Conservation (phyloP, 2,329 filamentous ascomycete species). For the Diplodia sapinea region DNA sequence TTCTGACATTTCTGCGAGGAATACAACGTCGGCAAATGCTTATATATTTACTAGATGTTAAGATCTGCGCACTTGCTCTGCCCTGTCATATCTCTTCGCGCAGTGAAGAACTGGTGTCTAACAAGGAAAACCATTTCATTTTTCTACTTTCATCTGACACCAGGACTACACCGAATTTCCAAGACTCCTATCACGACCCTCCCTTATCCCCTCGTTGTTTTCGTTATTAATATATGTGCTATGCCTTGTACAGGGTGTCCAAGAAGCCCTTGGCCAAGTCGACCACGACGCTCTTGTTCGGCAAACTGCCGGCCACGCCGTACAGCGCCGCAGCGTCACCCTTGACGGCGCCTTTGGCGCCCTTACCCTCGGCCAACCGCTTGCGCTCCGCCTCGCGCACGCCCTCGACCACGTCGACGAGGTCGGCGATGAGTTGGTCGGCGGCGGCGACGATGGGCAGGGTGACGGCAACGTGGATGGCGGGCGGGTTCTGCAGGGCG, state of each 20-base stretch:
- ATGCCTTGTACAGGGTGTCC: conserved; percentile 90
- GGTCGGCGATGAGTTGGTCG: conserved; percentile 77
- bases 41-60: background rate
- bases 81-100: background rate
- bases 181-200: background rate
- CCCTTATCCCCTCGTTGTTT: background rate
- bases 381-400: conserved; percentile 83
- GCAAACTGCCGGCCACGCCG: conserved; percentile 90
- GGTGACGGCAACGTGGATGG: conserved; percentile 93
- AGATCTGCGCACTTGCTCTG: background rate
- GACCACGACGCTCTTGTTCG: conserved; percentile 93
- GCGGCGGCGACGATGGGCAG: conserved; percentile 81
- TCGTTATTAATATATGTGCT: conserved; percentile 33
- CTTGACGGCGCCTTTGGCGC: conserved; percentile 61
- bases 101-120: background rate
- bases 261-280: conserved; percentile 90
- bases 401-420: conserved; percentile 64
- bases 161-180: background rate
- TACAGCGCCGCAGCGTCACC: conserved; percentile 89
- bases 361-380: conserved; percentile 71
- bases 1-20: background rate
- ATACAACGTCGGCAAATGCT: background rate
- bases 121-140: background rate
- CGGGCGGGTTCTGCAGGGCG: conserved; percentile 86
- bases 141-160: background rate